phyloP scores from a whole-genome alignment of 345 rosid genomes.

The Raphanus sativus region DNA sequence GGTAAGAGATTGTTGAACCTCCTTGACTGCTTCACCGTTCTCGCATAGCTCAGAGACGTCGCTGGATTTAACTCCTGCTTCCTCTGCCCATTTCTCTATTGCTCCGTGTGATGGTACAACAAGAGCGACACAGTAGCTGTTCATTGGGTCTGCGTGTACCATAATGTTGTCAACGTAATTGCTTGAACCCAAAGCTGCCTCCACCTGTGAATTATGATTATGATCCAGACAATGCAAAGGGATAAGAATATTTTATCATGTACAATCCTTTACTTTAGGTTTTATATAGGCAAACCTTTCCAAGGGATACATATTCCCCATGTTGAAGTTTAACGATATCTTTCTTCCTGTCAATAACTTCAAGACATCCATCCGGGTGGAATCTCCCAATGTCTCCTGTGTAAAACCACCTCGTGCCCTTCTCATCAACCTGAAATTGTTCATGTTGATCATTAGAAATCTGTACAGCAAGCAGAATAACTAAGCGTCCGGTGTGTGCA shows the following conservation, averaged over 20 bases:
- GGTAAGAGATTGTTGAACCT: slow-evolving; percentile 64
- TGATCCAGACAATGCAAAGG: slow-evolving; percentile 7
- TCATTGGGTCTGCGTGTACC: slow-evolving; percentile 74
- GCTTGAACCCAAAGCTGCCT: slow-evolving; percentile 62
- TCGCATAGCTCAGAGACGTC: slow-evolving; percentile 59
- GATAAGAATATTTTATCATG: not conserved
- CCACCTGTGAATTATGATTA: slow-evolving; percentile 54
- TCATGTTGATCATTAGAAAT: slow-evolving; percentile 8
- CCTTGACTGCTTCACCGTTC: slow-evolving; percentile 56
- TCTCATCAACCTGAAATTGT: slow-evolving; percentile 70
- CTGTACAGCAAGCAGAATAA: not conserved
- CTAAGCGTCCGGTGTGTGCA: not conserved
- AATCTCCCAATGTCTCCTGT: slow-evolving; percentile 82
- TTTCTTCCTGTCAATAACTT: slow-evolving; percentile 88
- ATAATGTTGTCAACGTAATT: slow-evolving; percentile 67
- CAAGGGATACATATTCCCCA: slow-evolving; percentile 86
- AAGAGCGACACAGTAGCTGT: slow-evolving; percentile 72
- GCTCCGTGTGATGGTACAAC: slow-evolving; percentile 59
- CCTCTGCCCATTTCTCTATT: slow-evolving; percentile 74
- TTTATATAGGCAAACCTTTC: slow-evolving; percentile 55
- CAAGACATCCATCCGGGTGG: slow-evolving; percentile 91
- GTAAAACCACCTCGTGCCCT: slow-evolving; percentile 81
- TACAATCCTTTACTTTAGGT: not conserved
- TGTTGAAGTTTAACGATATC: slow-evolving; percentile 96
- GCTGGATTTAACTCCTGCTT: slow-evolving; percentile 48